Evolutionary conservation across 345 rosid species (phyloP).

Genomic region (Fremontodendron californicum): DNA sequence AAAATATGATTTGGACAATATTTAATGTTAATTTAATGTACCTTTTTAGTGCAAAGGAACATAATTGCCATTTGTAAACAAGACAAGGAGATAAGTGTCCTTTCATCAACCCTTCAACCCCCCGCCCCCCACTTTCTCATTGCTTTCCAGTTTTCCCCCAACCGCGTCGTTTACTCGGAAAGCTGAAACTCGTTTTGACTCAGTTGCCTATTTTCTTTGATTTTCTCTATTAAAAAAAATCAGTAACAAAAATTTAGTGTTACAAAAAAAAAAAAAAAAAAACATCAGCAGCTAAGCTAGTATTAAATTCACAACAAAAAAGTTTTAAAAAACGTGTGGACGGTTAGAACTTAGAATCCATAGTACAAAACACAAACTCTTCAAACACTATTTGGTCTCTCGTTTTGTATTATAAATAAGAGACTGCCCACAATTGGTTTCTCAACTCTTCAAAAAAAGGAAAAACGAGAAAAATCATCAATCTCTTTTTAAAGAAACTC

Average conservation of each 20-base stretch:
- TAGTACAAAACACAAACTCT: too few relatives aligned
- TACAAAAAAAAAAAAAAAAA: too few relatives aligned
- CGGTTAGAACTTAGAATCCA: constrained; percentile 29
- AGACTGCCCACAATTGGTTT: too few relatives aligned
- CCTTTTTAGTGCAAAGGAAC: too few relatives aligned
- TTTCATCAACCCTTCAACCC: neutral
- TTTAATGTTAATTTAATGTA: too few relatives aligned
- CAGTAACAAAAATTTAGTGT: neutral
- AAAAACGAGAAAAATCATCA: neutral
- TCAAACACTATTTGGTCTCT: neutral
- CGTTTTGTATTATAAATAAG: neutral
- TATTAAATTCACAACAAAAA: neutral
- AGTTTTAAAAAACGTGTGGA: constrained; percentile 81
- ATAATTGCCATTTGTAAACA: neutral
- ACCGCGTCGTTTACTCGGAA: constrained; percentile 27
- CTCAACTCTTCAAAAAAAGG: too few relatives aligned
- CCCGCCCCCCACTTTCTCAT: neutral
- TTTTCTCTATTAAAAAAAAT: neutral
- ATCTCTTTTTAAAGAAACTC: too few relatives aligned
- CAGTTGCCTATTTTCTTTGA: neutral
- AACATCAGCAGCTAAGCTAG: neutral
- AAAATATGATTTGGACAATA: too few relatives aligned
- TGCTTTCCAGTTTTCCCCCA: constrained; percentile 1
- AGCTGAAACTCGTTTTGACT: constrained; percentile 33
- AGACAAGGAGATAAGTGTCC: neutral